Base-by-base conservation (phyloP, 768 basidiomycete genomes). In the Fibroporia radiculosa region DNA sequence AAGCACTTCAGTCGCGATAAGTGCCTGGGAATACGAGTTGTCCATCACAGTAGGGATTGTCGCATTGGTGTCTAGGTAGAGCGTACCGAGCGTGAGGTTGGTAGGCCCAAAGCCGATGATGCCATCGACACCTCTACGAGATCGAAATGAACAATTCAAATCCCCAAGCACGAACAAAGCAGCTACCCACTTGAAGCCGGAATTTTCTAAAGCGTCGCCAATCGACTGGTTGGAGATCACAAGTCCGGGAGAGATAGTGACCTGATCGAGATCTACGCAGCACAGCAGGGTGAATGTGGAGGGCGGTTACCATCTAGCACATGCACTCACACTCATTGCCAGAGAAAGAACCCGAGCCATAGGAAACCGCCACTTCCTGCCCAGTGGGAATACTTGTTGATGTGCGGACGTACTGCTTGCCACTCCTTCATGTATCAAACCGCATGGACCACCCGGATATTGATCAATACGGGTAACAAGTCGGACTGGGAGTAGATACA, bases 301-400 rank as follows among this genome's bases (percentile, higher is more conserved):
- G n/a, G 11, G 11, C 12, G 2, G 11, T 25, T 5, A 22, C 20
- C 14, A 14, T 3, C 32, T 22, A 14, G 13, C n/a, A 10, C 23
- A 16, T 19, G 23, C 16, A 39, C 57, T 2, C 14, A 44, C 48
- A 25, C 56, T 44, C 42, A 18, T 44, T 34, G 36, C 77, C 75
- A 22, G 63, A 59, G 57, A 78, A 71, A 25, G 59, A 63, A 2
- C 76, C 77, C 13, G 73, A 72, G 12, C 74, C 75, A 52, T 78
- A 79, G 28, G 63, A 66, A 12, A 76, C 73, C 19, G 40, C 64
- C 65, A 61, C 65, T 4, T 48, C 45, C 16, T 57, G 57, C 1
- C 62, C 63, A 2, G 65, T 70, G 32, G 48, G 49, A 24, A 61
- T 56, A 46, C 69, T 68, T 1, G 75, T 71, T 20, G 55, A 60